Percentiles rank a stretch among this genome's conserved stretches.
Evolutionary conservation across 179 eudicot species (phyloP).

Genomic region (Silene noctiflora): DNA sequence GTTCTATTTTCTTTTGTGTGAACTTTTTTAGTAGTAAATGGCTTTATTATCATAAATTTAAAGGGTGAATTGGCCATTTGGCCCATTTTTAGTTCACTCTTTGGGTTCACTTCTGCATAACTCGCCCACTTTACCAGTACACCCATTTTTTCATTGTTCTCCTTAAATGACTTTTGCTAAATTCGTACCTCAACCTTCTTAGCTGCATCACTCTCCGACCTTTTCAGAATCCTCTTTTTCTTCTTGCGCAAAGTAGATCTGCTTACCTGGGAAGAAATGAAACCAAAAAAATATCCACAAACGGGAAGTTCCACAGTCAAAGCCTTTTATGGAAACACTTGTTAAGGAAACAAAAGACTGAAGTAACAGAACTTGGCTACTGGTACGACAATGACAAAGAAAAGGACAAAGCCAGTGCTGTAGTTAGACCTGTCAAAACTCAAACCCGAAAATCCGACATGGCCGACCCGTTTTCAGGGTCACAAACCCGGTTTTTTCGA

Average conservation of each 20-base stretch:
- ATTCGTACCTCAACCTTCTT: slow-evolving; percentile 29
- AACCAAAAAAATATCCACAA: background rate
- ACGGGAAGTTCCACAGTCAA: no score
- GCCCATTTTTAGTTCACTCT: no score
- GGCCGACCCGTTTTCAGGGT: no score
- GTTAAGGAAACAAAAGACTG: background rate
- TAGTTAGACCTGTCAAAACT: no score
- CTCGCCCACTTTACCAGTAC: no score
- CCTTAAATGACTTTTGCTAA: background rate
- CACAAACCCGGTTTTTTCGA: no score
- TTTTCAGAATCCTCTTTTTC: slow-evolving; percentile 41
- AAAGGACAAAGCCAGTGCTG: background rate
- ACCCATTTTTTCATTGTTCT: background rate
- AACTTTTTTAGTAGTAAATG: no score
- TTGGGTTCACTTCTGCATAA: no score
- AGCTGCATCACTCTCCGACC: slow-evolving; percentile 16
- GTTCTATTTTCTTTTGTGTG: no score
- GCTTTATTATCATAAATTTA: no score
- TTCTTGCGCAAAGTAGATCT: slow-evolving; percentile 56
- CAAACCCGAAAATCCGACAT: no score
- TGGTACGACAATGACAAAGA: background rate
- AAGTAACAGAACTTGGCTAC: background rate
- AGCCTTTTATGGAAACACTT: background rate
- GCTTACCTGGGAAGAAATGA: slow-evolving; percentile 28
- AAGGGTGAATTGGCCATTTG: no score